These are phyloP conservation scores for Bruguiera hainesii DNA, from an alignment of 441 rosid species.

Conservation along the genomic window DNA sequence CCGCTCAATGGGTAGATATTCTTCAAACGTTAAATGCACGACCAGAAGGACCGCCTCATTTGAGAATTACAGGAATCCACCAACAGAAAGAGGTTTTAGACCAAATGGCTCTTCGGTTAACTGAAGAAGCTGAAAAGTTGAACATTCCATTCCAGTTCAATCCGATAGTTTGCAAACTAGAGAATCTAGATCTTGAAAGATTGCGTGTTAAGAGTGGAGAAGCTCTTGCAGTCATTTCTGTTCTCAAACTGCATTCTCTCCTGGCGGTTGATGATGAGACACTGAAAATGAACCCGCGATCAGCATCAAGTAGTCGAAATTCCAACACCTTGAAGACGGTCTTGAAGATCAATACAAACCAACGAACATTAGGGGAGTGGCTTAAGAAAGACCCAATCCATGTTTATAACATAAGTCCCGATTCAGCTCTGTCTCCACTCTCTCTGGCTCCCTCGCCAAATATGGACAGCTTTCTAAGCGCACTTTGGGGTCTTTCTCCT, in stretches of 20 bases:
- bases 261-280: conserved; percentile 53
- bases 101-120: conserved; percentile 54
- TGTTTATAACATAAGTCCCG: conserved; percentile 39
- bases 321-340: conserved; percentile 33
- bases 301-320: conserved; percentile 30
- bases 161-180: conserved; percentile 54
- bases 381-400: conserved; percentile 50
- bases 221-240: conserved; percentile 68
- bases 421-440: conserved; percentile 46
- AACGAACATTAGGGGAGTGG: conserved; percentile 57
- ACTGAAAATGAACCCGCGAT: conserved; percentile 34
- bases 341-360: conserved; percentile 37
- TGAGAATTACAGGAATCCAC: conserved; percentile 68
- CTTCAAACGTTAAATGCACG: conserved; percentile 52
- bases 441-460: conserved; percentile 43
- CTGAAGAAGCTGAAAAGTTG: conserved; percentile 65
- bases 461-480: conserved; percentile 60
- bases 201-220: conserved; percentile 68
- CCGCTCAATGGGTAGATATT: conserved; percentile 75
- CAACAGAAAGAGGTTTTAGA: conserved; percentile 61
- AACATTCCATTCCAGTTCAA: conserved; percentile 67
- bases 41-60: conserved; percentile 70
- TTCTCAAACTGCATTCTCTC: conserved; percentile 60
- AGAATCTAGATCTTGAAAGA: conserved; percentile 47
- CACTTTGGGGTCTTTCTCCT: conserved; percentile 74